Evolutionary conservation across 1,139 yeast genomes (phyloP), one percentile per base, ranked within the genome.

Genomic region (Blastobotrys ciferrii): DNA sequence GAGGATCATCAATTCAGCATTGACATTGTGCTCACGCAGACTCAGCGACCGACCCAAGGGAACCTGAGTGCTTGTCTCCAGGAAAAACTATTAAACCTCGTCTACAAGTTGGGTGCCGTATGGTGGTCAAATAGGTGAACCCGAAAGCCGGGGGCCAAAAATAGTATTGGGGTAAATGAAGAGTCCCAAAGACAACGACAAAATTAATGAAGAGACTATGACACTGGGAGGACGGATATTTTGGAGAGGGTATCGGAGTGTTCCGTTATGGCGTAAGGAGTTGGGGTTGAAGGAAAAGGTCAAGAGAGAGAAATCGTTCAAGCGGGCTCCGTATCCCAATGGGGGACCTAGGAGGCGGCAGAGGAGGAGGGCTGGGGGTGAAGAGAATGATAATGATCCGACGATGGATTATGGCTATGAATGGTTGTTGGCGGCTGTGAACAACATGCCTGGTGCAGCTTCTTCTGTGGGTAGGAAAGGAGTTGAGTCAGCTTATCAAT

Each of bases 401-500:
- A 28, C 40, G 14, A 4, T 36, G 13, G 17, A 17, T 19, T 23
- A 23, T 9, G 28, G 28, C 9, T 23, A 23, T 23, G 28, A 23
- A 23, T 23, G 28, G 28, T 9, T 23, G 9, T 23, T 23, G 28
- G 28, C 28, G 5, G 28, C 28, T 23, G 9, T 23, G 9, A 23
- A 23, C 9, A 23, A 23, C 5, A 23, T 23, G 9, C 28, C 28
- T 5, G 28, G 28, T 23, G 28, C 28, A 5, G 5, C 28, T 23
- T 23, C 28, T 6, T 23, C 28, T 9, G 9, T 6, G 5, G 28
- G 28, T 23, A 23, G 9, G 9, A 6, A 28, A 11, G 17, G 14
- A 39, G 40, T 40, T 13, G 35, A 40, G 17, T 32, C 45, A 7
- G 31, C 9, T 15, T 48, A 36, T 37, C 43, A 36, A 17, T 19